These are phyloP conservation scores for Sporothrix globosa DNA, from an alignment of 2,329 filamentous ascomycete genomes.

Conservation along the genomic window DNA sequence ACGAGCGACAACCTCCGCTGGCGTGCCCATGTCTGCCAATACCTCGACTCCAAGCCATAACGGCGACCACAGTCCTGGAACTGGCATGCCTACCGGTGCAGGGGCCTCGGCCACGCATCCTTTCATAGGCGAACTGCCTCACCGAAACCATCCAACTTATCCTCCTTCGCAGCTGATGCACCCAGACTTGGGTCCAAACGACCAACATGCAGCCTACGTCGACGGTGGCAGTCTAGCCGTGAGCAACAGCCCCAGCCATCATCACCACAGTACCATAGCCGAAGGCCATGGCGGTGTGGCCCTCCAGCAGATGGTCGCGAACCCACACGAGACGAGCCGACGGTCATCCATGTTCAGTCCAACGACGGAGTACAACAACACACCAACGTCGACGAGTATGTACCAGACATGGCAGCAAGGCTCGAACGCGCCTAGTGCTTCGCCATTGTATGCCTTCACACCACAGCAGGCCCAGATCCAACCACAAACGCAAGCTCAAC, in stretches of 20 bases:
- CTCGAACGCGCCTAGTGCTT: constrained; percentile 48
- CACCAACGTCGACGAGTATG: constrained; percentile 44
- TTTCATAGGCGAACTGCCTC: constrained; percentile 51
- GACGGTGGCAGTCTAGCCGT: constrained; percentile 46
- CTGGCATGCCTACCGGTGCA: constrained; percentile 22
- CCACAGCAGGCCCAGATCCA: constrained; percentile 43
- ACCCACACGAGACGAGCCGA: constrained; percentile 51
- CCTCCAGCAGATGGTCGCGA: constrained; percentile 52
- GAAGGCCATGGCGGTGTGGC: constrained; percentile 44
- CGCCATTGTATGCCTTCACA: constrained; percentile 53
- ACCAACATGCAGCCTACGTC: constrained; percentile 47
- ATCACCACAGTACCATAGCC: neutral
- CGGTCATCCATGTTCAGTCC: constrained; percentile 52
- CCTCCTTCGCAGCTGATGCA: constrained; percentile 50
- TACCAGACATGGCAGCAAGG: constrained; percentile 53
- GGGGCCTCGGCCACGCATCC: neutral
- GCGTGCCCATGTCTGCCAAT: constrained; percentile 23
- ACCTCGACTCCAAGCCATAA: constrained; percentile 38
- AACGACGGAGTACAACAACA: constrained; percentile 51
- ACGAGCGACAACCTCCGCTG: constrained; percentile 13
- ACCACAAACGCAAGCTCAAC: constrained; percentile 34
- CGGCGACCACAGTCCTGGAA: constrained; percentile 45
- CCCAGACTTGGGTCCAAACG: constrained; percentile 47
- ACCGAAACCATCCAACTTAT: constrained; percentile 46
- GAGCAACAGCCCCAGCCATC: constrained; percentile 38